phyloP scores from a whole-genome alignment of 371 early-diverging fungal species.

The Vittaforma corneae region DNA sequence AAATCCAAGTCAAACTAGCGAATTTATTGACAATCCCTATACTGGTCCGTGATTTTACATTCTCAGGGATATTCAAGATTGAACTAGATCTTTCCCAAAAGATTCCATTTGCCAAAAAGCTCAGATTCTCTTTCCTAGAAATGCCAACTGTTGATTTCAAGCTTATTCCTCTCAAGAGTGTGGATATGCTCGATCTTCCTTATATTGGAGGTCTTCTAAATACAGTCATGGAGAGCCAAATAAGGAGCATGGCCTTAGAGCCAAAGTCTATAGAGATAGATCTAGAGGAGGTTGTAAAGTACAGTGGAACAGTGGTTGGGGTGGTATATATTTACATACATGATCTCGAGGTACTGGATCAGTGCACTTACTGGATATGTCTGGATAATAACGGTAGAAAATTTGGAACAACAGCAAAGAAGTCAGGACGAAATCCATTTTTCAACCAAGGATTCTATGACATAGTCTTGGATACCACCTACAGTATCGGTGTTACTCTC shows the following conservation, averaged over 20 bases:
- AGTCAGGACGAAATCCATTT: slow-evolving; percentile 26
- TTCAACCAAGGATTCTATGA: slow-evolving; percentile 53
- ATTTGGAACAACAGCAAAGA: slow-evolving; percentile 19
- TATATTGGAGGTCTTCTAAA: slow-evolving; percentile 58
- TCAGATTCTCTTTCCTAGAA: slow-evolving; percentile 73
- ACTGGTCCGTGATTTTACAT: slow-evolving; percentile 74
- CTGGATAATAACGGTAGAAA: slow-evolving; percentile 41
- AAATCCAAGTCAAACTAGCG: slow-evolving; percentile 73
- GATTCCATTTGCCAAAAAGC: slow-evolving; percentile 69
- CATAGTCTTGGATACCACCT: slow-evolving; percentile 43
- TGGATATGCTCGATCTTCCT: slow-evolving; percentile 69
- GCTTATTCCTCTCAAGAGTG: slow-evolving; percentile 69
- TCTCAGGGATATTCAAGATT: slow-evolving; percentile 66
- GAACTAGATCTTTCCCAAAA: slow-evolving; percentile 68
- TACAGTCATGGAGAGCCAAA: slow-evolving; percentile 42
- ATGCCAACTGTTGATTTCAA: slow-evolving; percentile 78
- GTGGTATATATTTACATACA: slow-evolving; percentile 52
- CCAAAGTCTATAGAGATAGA: slow-evolving; percentile 56
- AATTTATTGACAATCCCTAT: slow-evolving; percentile 74
- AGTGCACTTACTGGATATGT: slow-evolving; percentile 22
- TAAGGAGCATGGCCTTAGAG: slow-evolving; percentile 43
- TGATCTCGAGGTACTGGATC: slow-evolving; percentile 25
- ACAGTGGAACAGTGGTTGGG: slow-evolving; percentile 49
- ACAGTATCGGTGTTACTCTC: slow-evolving; percentile 32
- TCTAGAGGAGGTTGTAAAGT: slow-evolving; percentile 45